Percentiles rank a stretch among this genome's conserved stretches.
Evolutionary conservation across 371 early-diverging fungal species (phyloP).

Genomic region (Mortierella sp.): DNA sequence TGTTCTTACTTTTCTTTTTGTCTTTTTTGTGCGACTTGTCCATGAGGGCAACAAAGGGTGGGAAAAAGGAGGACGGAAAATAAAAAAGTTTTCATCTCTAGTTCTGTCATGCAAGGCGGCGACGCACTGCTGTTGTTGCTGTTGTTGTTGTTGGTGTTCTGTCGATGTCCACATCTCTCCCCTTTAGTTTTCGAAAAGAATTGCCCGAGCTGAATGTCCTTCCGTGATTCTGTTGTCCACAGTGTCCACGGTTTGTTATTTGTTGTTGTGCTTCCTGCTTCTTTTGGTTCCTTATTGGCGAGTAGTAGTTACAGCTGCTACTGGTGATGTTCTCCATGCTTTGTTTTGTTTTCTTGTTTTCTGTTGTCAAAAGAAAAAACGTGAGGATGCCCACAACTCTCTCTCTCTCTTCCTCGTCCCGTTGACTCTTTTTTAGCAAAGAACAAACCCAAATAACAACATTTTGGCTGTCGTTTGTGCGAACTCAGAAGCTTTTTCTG

Average conservation of each 20-base stretch:
- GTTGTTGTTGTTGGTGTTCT: background rate
- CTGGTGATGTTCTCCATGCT: no score
- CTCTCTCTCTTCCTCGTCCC: background rate
- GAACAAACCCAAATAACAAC: background rate
- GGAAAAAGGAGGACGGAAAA: constrained; percentile 5
- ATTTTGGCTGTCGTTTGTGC: background rate
- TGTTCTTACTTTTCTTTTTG: background rate
- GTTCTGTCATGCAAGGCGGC: background rate
- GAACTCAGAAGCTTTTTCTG: background rate
- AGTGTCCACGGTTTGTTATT: no score
- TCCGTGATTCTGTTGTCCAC: no score
- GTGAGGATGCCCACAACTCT: background rate
- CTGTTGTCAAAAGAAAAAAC: no score
- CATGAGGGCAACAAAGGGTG: background rate
- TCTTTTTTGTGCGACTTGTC: background rate
- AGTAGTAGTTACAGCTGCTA: no score
- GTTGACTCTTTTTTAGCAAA: background rate
- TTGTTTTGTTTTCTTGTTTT: no score
- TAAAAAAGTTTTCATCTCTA: background rate
- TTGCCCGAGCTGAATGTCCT: no score
- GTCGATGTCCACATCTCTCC: background rate
- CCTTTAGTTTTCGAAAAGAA: background rate
- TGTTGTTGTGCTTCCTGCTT: no score
- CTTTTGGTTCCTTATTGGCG: no score
- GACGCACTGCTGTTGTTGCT: background rate